Evolutionary conservation across 768 basidiomycete genomes (phyloP).

Genomic region (Suillus hirtellus): DNA sequence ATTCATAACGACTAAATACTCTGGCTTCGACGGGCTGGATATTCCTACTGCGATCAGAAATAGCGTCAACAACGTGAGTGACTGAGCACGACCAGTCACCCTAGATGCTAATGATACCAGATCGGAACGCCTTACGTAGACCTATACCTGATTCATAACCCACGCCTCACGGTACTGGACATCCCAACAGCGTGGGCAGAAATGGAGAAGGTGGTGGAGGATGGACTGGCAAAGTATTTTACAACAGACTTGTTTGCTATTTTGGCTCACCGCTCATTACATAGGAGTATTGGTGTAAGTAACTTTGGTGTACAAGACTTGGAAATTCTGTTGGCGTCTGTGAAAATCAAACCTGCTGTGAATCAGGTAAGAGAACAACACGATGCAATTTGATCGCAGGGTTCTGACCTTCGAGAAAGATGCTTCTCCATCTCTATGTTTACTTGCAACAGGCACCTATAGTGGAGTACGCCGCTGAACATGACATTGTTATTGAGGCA

Average conservation of each 20-base stretch:
- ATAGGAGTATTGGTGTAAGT: constrained; percentile 71
- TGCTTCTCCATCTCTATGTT: constrained; percentile 72
- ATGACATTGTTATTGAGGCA: constrained; percentile 69
- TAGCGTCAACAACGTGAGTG: constrained; percentile 54
- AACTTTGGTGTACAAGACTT: constrained; percentile 64
- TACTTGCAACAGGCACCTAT: constrained; percentile 51
- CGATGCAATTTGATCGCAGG: background rate
- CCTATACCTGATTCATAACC: constrained; percentile 69
- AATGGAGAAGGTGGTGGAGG: constrained; percentile 57
- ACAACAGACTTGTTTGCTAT: constrained; percentile 8
- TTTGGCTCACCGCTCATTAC: background rate
- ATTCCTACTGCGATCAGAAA: constrained; percentile 56
- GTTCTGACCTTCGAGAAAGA: constrained; percentile 39
- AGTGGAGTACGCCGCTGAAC: constrained; percentile 54
- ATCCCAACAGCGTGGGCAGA: constrained; percentile 63
- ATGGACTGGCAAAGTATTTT: constrained; percentile 57
- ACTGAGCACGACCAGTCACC: background rate
- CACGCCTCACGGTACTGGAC: constrained; percentile 53
- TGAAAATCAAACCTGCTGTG: constrained; percentile 62
- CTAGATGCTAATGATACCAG: constrained; percentile 32
- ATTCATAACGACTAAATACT: constrained; percentile 68
- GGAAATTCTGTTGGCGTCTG: constrained; percentile 52
- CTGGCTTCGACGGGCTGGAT: constrained; percentile 53
- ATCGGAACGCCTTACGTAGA: constrained; percentile 67
- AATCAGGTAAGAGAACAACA: constrained; percentile 54